These are phyloP conservation scores for Niebla homalea DNA, from an alignment of 495 filamentous ascomycete species.

Conservation along the genomic window DNA sequence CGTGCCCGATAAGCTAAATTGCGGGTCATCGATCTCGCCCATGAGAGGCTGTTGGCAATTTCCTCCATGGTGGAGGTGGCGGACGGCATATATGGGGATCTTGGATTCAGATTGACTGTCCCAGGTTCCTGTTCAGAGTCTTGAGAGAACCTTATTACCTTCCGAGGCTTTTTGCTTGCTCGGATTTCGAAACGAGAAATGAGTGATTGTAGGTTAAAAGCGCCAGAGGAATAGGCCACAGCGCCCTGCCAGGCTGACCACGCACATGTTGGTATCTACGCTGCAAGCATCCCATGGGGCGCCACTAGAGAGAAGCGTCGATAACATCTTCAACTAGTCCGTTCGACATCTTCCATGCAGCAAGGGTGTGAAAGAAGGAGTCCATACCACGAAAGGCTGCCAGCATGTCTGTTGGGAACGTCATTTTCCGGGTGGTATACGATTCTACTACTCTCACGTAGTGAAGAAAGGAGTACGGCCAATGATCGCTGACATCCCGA, in stretches of 20 bases:
- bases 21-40: background rate
- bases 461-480: background rate
- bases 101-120: background rate
- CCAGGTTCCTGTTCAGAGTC: background rate
- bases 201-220: background rate
- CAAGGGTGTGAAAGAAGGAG: background rate
- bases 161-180: background rate
- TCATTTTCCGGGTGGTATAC: conserved; percentile 1
- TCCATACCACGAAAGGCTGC: conserved; percentile 1
- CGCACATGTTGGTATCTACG: conserved; percentile 4
- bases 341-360: conserved; percentile 2
- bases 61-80: background rate
- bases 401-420: conserved; percentile 1
- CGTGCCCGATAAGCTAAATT: background rate
- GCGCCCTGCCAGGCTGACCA: conserved; percentile 6
- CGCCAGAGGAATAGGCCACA: background rate
- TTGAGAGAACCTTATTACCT: background rate
- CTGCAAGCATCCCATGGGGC: background rate
- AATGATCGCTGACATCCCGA: background rate
- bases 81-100: background rate
- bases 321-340: conserved; percentile 5
- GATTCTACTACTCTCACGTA: background rate
- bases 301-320: conserved; percentile 1
- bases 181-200: background rate
- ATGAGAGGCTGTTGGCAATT: background rate